phyloP scores from a whole-genome alignment of 169 alveolate genomes.

The Cryptosporidium tyzzeri region DNA sequence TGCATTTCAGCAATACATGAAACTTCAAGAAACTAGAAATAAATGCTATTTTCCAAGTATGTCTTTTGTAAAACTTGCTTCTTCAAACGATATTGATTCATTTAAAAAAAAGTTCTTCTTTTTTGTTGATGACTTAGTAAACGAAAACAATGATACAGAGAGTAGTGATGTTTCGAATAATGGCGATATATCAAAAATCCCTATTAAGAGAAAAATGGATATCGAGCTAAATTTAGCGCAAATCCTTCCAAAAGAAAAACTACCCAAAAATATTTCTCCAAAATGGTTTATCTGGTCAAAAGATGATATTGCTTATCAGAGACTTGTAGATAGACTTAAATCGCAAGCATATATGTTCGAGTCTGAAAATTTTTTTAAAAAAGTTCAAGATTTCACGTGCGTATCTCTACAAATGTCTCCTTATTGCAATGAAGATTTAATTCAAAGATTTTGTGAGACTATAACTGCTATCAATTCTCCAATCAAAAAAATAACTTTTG shows the following conservation, averaged over 20 bases:
- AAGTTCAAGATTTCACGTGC: slow-evolving; percentile 36
- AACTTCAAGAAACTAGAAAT: slow-evolving; percentile 47
- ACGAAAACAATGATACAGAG: neutral
- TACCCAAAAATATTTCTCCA: slow-evolving; percentile 34
- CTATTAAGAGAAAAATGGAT: slow-evolving; percentile 37
- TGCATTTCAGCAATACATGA: slow-evolving; percentile 64
- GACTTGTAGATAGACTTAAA: slow-evolving; percentile 61
- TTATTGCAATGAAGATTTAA: slow-evolving; percentile 61
- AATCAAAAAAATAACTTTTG: slow-evolving; percentile 23
- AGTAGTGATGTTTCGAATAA: neutral
- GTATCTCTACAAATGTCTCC: slow-evolving; percentile 63
- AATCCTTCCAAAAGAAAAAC: slow-evolving; percentile 31
- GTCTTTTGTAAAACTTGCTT: slow-evolving; percentile 8
- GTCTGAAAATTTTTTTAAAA: slow-evolving; percentile 63
- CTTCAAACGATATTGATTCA: neutral
- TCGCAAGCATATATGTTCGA: slow-evolving; percentile 70
- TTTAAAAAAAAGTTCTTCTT: neutral
- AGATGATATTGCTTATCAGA: slow-evolving; percentile 54
- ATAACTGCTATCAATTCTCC: slow-evolving; percentile 60
- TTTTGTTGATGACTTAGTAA: neutral
- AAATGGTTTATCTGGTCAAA: slow-evolving; percentile 73
- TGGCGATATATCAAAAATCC: slow-evolving; percentile 18
- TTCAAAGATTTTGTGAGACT: slow-evolving; percentile 61
- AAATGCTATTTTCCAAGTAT: slow-evolving; percentile 17
- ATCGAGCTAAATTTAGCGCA: neutral